Evolutionary conservation across 371 early-diverging fungal species (phyloP), one percentile per base, ranked within the genome.

Genomic region (Mortierella polycephala): DNA sequence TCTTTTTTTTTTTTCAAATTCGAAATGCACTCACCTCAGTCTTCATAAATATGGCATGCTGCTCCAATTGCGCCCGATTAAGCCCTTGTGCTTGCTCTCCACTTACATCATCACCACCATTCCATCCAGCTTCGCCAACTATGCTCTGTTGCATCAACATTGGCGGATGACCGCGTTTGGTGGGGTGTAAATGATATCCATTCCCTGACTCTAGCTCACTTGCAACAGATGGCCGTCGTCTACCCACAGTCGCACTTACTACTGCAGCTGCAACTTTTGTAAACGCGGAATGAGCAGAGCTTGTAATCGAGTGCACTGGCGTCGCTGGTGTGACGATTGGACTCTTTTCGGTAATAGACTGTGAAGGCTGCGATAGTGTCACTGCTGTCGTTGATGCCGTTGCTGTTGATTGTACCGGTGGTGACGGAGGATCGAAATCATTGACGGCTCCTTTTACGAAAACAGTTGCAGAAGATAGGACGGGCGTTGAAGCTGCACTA

Each of bases 241-340:
- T 70, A 0, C 76, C 76, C 5, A 75, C 59, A 13, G 71, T 63
- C 10, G 57, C 76, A 6, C 76, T 63, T 9, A 70, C 67, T 21
- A 75, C 71, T 7, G 64, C 76, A 1, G 70, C 75, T 2, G 75
- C 76, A 9, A 75, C 71, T 39, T 41, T 75, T 1, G 71, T 62
- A n/a, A 75, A 50, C 1, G 76, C 54, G 40, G 64, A 70, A 12
- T 62, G 76, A 11, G 64, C 47, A 9, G 64, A 23, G 40, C 13
- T 45, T 21, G 62, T n/a, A 5, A 41, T 60, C 18, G 68, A 50
- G 45, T n/a, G 16, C n/a, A 44, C 45, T 20, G 39, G 9, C 16
- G 45, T 11, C 8, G 30, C 18, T 2, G 58, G 37, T 11, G 11
- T 41, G 5, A 55, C 2, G 14, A 2, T 6, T 10, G 55, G 4